Evolutionary conservation across 148 eudicot species (phyloP).

Genomic region (Nepenthes mirabilis): DNA sequence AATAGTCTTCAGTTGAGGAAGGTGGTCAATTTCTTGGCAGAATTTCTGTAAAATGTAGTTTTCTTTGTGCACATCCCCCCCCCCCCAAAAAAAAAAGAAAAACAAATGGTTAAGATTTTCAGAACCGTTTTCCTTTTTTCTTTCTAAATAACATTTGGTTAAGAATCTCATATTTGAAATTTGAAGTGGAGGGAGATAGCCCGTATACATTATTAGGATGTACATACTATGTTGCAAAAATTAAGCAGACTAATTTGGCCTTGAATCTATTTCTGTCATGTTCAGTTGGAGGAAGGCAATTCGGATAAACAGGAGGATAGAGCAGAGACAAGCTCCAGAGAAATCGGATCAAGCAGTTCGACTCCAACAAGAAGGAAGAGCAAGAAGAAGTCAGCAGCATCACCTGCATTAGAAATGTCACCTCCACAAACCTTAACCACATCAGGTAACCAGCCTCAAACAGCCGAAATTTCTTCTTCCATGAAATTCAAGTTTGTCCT

Average conservation of each 20-base stretch:
- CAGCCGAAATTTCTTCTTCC: constrained; percentile 22
- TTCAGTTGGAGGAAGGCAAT: neutral
- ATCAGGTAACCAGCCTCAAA: constrained; percentile 20
- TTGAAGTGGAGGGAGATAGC: too few species aligned
- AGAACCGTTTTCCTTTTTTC: too few species aligned
- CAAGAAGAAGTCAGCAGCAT: constrained; percentile 38
- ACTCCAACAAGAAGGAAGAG: constrained; percentile 59
- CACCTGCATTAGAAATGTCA: neutral
- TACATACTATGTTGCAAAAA: too few species aligned
- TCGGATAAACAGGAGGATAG: constrained; percentile 13
- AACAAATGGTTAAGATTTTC: too few species aligned
- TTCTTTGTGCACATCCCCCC: too few species aligned
- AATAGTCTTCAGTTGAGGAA: too few species aligned
- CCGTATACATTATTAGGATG: too few species aligned
- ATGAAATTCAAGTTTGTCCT: constrained; percentile 44
- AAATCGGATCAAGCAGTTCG: constrained; percentile 32
- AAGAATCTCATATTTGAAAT: too few species aligned
- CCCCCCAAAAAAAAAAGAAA: too few species aligned
- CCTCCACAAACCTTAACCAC: constrained; percentile 26
- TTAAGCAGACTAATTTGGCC: too few species aligned
- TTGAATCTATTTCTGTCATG: neutral
- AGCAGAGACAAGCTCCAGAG: constrained; percentile 57
- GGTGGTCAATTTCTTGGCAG: too few species aligned
- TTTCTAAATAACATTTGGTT: constrained; percentile 7
- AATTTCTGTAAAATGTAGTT: too few species aligned